phyloP scores from a whole-genome alignment of 768 basidiomycete genomes.

The Suillus subluteus region DNA sequence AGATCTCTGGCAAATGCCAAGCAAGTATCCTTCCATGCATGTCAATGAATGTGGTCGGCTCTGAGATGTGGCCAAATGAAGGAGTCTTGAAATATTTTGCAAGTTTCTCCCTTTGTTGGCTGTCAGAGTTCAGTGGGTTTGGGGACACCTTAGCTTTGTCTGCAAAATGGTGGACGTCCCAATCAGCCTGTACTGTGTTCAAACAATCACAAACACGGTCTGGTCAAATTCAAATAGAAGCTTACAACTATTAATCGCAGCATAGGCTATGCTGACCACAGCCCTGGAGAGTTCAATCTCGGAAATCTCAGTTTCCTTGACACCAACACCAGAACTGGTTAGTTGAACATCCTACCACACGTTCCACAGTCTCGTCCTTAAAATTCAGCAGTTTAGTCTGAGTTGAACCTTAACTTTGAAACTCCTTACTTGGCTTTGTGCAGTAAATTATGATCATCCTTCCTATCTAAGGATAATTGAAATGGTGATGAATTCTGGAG shows the following conservation, averaged over 20 bases:
- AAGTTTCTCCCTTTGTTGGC: no score
- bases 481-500: neutral
- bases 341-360: neutral
- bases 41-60: neutral
- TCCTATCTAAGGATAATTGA: neutral
- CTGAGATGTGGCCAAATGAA: no score
- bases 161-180: neutral
- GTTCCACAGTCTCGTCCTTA: neutral
- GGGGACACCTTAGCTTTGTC: neutral
- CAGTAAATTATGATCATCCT: neutral
- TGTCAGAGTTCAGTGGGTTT: neutral
- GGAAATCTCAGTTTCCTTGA: neutral
- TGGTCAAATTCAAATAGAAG: neutral
- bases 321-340: neutral
- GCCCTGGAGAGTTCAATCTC: constrained; percentile 4
- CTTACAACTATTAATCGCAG: neutral
- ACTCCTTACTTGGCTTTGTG: neutral
- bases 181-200: neutral
- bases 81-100: no score
- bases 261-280: neutral
- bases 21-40: neutral
- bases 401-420: neutral
- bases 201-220: neutral
- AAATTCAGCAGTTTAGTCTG: neutral
- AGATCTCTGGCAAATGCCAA: neutral